These are phyloP conservation scores for Ophiostoma novo-ulmi DNA, from an alignment of 2,329 filamentous ascomycete genomes.

Conservation along the genomic window DNA sequence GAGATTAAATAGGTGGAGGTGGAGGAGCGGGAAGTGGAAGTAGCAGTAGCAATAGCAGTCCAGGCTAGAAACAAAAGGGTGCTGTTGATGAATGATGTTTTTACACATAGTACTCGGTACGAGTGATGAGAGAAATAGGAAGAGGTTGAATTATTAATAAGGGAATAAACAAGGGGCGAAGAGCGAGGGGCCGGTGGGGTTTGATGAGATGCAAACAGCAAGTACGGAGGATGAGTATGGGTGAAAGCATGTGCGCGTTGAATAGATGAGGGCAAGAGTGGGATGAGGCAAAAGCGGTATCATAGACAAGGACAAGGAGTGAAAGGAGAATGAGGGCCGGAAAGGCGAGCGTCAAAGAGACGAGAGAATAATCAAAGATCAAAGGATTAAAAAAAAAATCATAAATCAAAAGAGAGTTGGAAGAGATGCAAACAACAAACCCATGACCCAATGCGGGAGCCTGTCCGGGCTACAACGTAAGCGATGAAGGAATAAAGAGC, in stretches of 20 bases:
- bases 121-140: background rate
- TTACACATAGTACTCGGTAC: background rate
- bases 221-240: background rate
- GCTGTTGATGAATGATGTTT: background rate
- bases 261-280: background rate
- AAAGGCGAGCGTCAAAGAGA: too few relatives aligned
- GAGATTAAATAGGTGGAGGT: slow-evolving; percentile 4
- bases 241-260: background rate
- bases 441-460: slow-evolving; percentile 7
- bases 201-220: background rate
- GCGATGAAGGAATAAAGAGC: background rate
- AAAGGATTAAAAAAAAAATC: background rate
- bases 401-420: background rate
- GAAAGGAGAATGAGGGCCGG: background rate
- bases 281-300: background rate
- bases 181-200: background rate
- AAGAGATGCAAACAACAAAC: slow-evolving; percentile 11
- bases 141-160: background rate
- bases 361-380: background rate
- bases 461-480: background rate
- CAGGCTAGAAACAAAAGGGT: slow-evolving; percentile 7
- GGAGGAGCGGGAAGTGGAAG: background rate
- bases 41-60: background rate
- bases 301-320: too few relatives aligned
- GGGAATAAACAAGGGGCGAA: background rate